A percentile compares a stretch with the other conserved stretches of the same genome.
Evolutionary conservation across 345 rosid species (phyloP).

Genomic region (Citrus medica): DNA sequence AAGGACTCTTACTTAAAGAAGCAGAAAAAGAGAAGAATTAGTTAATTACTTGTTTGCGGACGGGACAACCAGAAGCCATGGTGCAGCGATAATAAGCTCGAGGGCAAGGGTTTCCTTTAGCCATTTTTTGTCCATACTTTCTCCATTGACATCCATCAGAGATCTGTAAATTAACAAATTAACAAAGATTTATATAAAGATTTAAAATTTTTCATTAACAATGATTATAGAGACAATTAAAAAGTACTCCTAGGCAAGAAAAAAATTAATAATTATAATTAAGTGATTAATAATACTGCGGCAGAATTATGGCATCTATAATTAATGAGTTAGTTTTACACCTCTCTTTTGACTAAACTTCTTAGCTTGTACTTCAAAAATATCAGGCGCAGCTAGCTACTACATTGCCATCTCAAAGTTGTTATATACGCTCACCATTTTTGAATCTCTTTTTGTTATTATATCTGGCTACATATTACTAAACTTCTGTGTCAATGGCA

Average conservation of each 20-base stretch:
- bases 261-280: not conserved
- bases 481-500: not conserved
- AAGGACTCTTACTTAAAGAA: not conserved
- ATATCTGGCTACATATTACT: too few relatives aligned
- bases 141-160: constrained; percentile 68
- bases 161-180: constrained; percentile 25
- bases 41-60: constrained; percentile 46
- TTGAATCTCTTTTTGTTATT: not conserved
- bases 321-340: not conserved
- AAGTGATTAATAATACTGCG: not conserved
- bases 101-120: constrained; percentile 65
- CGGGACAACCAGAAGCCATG: constrained; percentile 56
- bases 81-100: constrained; percentile 65
- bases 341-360: constrained; percentile 1
- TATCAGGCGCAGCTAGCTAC: constrained; percentile 13
- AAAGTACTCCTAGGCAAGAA: not conserved
- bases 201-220: not conserved
- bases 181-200: too few relatives aligned
- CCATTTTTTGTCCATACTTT: constrained; percentile 63
- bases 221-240: not conserved
- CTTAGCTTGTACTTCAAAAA: constrained; percentile 22
- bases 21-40: not conserved
- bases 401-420: constrained; percentile 4
- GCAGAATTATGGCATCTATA: not conserved
- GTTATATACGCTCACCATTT: not conserved